Evolutionary conservation across 495 filamentous ascomycete species (phyloP).

Genomic region (Bathelium albidoporum): DNA sequence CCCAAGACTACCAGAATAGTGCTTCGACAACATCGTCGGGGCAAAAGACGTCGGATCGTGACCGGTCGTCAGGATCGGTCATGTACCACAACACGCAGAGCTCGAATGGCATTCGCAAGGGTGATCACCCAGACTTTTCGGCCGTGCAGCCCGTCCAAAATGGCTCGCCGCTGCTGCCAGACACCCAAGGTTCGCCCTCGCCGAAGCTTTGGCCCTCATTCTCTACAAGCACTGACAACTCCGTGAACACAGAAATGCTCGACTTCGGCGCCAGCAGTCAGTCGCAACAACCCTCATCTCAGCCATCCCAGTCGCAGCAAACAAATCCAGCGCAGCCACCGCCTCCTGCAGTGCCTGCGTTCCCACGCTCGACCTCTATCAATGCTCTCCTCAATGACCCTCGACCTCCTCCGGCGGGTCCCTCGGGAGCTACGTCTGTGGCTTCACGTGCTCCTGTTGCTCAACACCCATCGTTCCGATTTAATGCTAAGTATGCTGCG

Average conservation of each 20-base stretch:
- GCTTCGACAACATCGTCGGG: conserved; percentile 61
- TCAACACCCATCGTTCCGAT: conserved; percentile 23
- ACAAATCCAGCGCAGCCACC: too few species aligned
- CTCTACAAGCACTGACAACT: conserved; percentile 2
- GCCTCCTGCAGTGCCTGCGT: conserved; percentile 8
- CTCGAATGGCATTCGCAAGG: conserved; percentile 41
- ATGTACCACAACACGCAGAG: conserved; percentile 49
- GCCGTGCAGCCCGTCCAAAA: conserved; percentile 19
- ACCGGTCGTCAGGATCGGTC: conserved; percentile 32
- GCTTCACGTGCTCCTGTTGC: neutral
- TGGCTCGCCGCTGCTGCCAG: conserved; percentile 45
- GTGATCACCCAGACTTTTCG: conserved; percentile 30
- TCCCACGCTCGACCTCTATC: conserved; percentile 48
- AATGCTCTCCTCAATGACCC: conserved; percentile 46
- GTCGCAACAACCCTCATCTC: conserved; percentile 6
- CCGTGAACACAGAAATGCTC: conserved; percentile 12
- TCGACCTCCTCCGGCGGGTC: conserved; percentile 28
- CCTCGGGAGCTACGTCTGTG: conserved; percentile 14
- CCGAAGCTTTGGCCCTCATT: neutral
- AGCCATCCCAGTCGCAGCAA: conserved; percentile 11
- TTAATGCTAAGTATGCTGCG: conserved; percentile 47
- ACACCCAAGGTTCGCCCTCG: conserved; percentile 43
- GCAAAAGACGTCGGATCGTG: conserved; percentile 47
- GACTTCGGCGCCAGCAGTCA: conserved; percentile 31
- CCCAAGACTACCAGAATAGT: conserved; percentile 67